These are phyloP conservation scores for Erythrophleum ivorense DNA, from an alignment of 331 rosid species.

Conservation along the genomic window DNA sequence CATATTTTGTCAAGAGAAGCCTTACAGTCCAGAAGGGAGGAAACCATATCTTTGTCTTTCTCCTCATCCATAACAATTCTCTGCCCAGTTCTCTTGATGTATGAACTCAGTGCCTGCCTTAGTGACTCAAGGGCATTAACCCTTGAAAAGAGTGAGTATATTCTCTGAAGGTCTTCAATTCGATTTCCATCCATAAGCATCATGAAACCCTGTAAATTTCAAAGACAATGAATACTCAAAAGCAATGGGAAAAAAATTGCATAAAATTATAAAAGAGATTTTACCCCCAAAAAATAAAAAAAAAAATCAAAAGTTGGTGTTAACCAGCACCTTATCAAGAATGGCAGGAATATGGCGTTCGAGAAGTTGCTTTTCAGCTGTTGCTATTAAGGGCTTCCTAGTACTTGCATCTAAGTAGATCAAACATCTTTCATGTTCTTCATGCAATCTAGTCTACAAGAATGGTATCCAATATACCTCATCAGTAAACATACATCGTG, in stretches of 20 bases:
- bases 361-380: slow-evolving; percentile 76
- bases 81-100: slow-evolving; percentile 72
- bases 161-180: slow-evolving; percentile 70
- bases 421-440: slow-evolving; percentile 78
- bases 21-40: slow-evolving; percentile 72
- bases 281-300: not conserved
- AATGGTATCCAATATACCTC: slow-evolving; percentile 37
- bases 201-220: slow-evolving; percentile 60
- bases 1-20: slow-evolving; percentile 74
- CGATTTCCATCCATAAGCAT: slow-evolving; percentile 81
- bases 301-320: not conserved
- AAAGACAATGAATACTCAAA: not conserved
- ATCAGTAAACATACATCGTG: slow-evolving; percentile 28
- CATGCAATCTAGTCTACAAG: slow-evolving; percentile 71
- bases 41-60: slow-evolving; percentile 80
- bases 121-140: slow-evolving; percentile 73
- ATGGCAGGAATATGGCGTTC: slow-evolving; percentile 71
- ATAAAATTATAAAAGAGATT: not conserved
- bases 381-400: slow-evolving; percentile 72
- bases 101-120: slow-evolving; percentile 68
- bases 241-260: not conserved
- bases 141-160: slow-evolving; percentile 61
- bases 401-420: slow-evolving; percentile 75
- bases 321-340: slow-evolving; percentile 66
- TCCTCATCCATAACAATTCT: slow-evolving; percentile 75